Base-by-base conservation (phyloP, 169 alveolate genomes). In the Cryptosporidium ryanae region DNA sequence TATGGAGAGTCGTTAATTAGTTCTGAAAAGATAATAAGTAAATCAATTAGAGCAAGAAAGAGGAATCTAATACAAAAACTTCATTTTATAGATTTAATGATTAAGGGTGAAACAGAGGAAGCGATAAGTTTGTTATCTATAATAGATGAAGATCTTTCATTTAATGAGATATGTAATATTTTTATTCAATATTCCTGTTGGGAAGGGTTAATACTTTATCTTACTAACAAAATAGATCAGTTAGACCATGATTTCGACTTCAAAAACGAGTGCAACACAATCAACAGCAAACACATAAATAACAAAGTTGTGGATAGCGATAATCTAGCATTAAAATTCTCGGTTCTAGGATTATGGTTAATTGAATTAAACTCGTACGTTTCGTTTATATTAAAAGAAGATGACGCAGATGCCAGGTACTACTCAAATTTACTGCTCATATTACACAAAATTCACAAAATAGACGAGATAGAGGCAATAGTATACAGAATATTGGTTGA, bases 111-210 rank as follows among this genome's bases (percentile, higher is more conserved):
- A 29, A 52, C 38, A 23, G 29, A 21, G 27, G 65, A 76, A 34
- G 87, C 71, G 10, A 59, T 63, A 23, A 55, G 59, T 5, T 65
- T 76, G 12, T 34, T 76, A 8, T 76, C 87, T 13, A 21, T 15
- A 31, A 59, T 76, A 32, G 71, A 55, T 6, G 64, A 61, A 21
- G 66, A 48, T 12, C 34, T 76, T 29, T 76, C 87, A 32, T 76
- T 76, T 48, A 76, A 76, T 44, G 87, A 76, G n/a, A 76, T 76
- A 21, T 76, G 87, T 23, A 55, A 38, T 59, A 76, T 61, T 67
- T 61, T 76, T 43, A 76, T 76, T 13, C 29, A 61, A 15, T 21
- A 55, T 25, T 31, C 44, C 10, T 76, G 64, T 32, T 76, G 87
- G 87, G 44, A 43, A 25, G 87, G 87, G 23, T 18, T 76, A 27